Conservation (phyloP, 2,329 filamentous ascomycete genomes). For the Fusarium ambrosium region DNA sequence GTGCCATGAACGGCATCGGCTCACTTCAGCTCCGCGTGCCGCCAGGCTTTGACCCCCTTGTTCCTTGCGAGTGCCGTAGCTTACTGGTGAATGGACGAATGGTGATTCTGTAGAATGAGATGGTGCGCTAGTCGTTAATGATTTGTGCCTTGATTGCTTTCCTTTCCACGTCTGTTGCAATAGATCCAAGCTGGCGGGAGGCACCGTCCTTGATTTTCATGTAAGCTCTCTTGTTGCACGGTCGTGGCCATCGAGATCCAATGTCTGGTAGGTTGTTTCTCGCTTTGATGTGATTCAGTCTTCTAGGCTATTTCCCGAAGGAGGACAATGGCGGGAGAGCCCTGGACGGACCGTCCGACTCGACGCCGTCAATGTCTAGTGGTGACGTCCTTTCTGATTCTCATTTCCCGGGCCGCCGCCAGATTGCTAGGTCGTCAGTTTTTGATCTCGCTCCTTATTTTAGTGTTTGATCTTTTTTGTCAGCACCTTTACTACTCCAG, state of each 20-base stretch:
- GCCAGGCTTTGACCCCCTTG: slow-evolving; percentile 34
- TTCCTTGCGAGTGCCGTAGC: slow-evolving; percentile 27
- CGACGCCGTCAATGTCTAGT: slow-evolving; percentile 7
- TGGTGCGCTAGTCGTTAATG: slow-evolving; percentile 6
- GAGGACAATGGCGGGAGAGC: slow-evolving; percentile 15
- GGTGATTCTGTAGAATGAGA: slow-evolving; percentile 22
- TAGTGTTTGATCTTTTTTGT: slow-evolving; percentile 1
- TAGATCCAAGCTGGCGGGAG: slow-evolving; percentile 19
- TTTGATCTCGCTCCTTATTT: slow-evolving; percentile 1
- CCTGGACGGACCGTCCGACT: slow-evolving; percentile 31
- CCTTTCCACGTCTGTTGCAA: slow-evolving; percentile 3
- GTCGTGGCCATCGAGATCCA: slow-evolving; percentile 7
- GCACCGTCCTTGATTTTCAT: slow-evolving; percentile 26
- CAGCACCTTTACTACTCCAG: background rate
- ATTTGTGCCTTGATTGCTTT: slow-evolving; percentile 26
- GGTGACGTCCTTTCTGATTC: slow-evolving; percentile 14
- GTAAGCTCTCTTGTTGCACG: background rate
- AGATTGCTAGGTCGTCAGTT: background rate
- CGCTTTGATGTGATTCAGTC: slow-evolving; percentile 22
- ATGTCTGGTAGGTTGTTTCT: background rate
- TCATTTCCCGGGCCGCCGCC: slow-evolving; percentile 5
- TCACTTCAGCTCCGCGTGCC: slow-evolving; percentile 36
- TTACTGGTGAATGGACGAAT: slow-evolving; percentile 20
- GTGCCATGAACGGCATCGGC: slow-evolving; percentile 4
- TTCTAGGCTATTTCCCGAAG: slow-evolving; percentile 31